phyloP scores from a whole-genome alignment of 2,329 filamentous ascomycete genomes.

The Penicillium sp. region DNA sequence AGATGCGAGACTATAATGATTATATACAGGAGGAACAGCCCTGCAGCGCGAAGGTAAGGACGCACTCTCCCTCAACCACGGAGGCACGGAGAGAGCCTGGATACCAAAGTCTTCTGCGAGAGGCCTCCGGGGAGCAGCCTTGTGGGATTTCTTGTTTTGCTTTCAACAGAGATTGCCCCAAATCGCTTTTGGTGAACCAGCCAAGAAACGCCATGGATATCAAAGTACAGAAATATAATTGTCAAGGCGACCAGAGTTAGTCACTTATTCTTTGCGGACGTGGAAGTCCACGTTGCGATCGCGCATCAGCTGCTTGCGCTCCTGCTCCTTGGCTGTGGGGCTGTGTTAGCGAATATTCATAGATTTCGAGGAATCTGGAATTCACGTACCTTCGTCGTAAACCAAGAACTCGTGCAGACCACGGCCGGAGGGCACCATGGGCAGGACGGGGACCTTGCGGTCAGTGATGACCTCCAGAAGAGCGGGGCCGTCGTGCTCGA shows the following conservation, averaged over 20 bases:
- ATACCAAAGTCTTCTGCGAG: constrained; percentile 3
- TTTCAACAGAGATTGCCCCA: constrained; percentile 20
- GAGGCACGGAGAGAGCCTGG: background rate
- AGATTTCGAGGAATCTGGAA: constrained; percentile 2
- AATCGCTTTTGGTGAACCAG: constrained; percentile 38
- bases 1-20: constrained; percentile 6
- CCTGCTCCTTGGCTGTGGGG: constrained; percentile 64
- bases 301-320: constrained; percentile 67
- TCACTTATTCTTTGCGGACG: constrained; percentile 20
- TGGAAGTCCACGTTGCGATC: constrained; percentile 51
- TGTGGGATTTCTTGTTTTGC: constrained; percentile 12
- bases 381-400: constrained; percentile 70
- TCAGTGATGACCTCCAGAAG: constrained; percentile 91
- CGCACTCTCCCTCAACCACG: background rate
- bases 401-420: constrained; percentile 91
- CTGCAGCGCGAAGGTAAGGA: background rate
- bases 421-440: constrained; percentile 90
- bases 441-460: constrained; percentile 77
- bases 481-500: constrained; percentile 86
- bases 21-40: constrained; percentile 12
- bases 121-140: constrained; percentile 8
- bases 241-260: constrained; percentile 23
- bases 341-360: constrained; percentile 11
- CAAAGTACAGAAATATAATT: constrained; percentile 33
- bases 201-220: constrained; percentile 47